Base-by-base conservation (phyloP, 192 early-diverging fungal genomes). In the Podila clonocystis region DNA sequence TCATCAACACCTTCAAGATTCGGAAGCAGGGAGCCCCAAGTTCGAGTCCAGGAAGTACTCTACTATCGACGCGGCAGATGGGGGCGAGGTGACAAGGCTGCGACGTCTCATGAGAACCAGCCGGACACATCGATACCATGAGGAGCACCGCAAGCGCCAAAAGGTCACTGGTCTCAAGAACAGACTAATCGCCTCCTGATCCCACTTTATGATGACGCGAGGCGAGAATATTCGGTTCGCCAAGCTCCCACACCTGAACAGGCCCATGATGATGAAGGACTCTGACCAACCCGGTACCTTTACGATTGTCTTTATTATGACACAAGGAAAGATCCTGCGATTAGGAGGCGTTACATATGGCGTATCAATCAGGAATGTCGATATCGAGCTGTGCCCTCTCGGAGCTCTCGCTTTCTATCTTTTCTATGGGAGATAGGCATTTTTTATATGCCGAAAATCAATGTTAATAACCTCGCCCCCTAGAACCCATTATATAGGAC, bases 351-450 rank as follows among this genome's bases (percentile, higher is more conserved):
- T 29, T 30, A 62, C 60, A 30, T 62, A 62, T 7, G 60, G 60
- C 7, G 60, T 62, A 33, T 30, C 60, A 20, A 20, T 62, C 1
- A 2, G 63, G 63, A 64, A 64, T 64, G 4, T 15, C 0, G 9
- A 64, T 15, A 3, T 28, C 11, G 63, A 64, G 13, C 7, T 64
- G 8, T 49, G 63, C 26, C 63, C 63, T 24, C 20, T 64, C 45
- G 22, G 63, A 20, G n/a, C 63, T 48, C 63, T 64, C 8, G 36
- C 63, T 15, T 49, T 64, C 41, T 41, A 64, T n/a, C n/a, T n/a
- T n/a, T n/a, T n/a, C n/a, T n/a, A 38, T 38, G 36, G 36, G 36
- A 38, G 36, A 38, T n/a, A n/a, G n/a, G n/a, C n/a, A n/a, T n/a
- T n/a, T n/a, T n/a, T n/a, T n/a, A n/a, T n/a, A n/a, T n/a, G n/a